Evolutionary conservation across 495 filamentous ascomycete species (phyloP), one percentile per base, ranked within the genome.

Genomic region (Platismatia glauca): DNA sequence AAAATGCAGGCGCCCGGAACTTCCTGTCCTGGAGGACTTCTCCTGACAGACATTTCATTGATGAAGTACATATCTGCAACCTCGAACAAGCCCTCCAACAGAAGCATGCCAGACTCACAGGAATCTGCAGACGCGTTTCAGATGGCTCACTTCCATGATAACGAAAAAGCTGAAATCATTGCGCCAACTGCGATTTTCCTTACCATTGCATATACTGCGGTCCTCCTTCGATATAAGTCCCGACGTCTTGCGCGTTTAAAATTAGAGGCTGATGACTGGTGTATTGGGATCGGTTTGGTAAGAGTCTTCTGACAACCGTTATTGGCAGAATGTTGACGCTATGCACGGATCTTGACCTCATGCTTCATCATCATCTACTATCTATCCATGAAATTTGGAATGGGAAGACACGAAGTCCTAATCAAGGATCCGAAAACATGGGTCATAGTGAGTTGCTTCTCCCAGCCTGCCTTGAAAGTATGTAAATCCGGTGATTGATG

Each of bases 231-330:
- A 22, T 43, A 43, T 24, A 39, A 43, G 20, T 59, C 57, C 29
- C 57, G 57, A 11, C 57, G 57, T 43, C 3, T 59, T 15, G 39
- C 39, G 16, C 27, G 22, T 2, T 12, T 34, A 33, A 44, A 2
- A 29, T 24, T 43, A 12, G 31, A 34, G 20, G 57, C 39, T 15
- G 57, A 46, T 59, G 57, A 59, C 38, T 59, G 57, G 57, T 46
- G 37, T 7, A 34, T 59, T 27, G 37, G 24, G 6, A 9, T 18
- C 0, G 39, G 39, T 34, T 43, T 59, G 38, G 57, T 59, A 46
- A 27, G 20, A 43, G 8, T 0, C n/a, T 11, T 33, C n/a, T 24
- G 35, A 7, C 39, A 34, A 39, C 22, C 39, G 20, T 31, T 7
- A 6, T 20, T 20, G 20, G 43, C 24, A 31, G 8, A 15, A 34